These are phyloP conservation scores for Phytophthora multivora DNA, from an alignment of 352 stramenopile genomes.

Conservation along the genomic window DNA sequence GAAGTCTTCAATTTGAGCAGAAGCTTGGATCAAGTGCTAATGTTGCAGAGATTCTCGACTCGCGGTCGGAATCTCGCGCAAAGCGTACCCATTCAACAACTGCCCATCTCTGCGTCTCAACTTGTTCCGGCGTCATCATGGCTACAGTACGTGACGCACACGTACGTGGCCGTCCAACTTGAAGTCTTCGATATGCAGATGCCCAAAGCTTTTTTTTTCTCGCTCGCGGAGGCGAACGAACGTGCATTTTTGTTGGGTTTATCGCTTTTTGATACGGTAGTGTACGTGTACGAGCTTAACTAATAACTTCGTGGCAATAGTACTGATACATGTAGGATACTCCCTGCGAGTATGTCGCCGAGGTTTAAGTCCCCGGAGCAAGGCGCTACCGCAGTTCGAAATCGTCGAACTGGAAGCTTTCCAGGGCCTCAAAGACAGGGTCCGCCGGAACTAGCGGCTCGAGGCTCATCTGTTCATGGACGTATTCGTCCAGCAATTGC, in stretches of 20 bases:
- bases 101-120: neutral
- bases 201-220: conserved; percentile 9
- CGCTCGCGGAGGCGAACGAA: conserved; percentile 11
- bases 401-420: conserved; percentile 16
- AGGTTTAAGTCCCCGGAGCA: neutral
- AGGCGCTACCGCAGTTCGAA: conserved; percentile 25
- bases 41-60: too few species aligned
- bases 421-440: neutral
- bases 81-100: neutral
- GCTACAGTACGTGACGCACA: neutral
- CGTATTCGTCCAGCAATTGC: conserved; percentile 21
- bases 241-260: conserved; percentile 24
- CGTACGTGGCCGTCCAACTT: neutral
- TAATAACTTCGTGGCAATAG: conserved; percentile 8
- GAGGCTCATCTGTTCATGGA: conserved; percentile 12
- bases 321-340: conserved; percentile 18
- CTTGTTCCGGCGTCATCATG: neutral
- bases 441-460: neutral
- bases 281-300: conserved; percentile 14
- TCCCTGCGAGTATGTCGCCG: conserved; percentile 2
- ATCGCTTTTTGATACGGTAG: conserved; percentile 8
- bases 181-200: neutral
- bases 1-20: neutral
- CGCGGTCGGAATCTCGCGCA: neutral
- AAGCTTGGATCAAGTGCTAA: too few species aligned